A percentile compares a stretch with the other conserved stretches of the same genome.
These are phyloP conservation scores for Ogataea angusta DNA, from an alignment of 805 yeast species.

Conservation along the genomic window DNA sequence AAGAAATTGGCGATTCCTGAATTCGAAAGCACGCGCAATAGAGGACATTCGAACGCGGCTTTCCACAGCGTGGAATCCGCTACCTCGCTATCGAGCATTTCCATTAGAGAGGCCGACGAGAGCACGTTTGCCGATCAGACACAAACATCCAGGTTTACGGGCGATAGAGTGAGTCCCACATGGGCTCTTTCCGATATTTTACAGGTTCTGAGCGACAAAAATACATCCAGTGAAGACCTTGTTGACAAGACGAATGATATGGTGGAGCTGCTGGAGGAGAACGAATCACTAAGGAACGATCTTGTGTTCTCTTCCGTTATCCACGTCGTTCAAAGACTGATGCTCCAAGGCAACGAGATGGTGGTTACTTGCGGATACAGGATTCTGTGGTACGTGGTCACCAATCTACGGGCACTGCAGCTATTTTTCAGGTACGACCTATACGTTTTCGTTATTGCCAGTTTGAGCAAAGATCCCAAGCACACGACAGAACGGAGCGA, in stretches of 20 bases:
- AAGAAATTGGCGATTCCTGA: slow-evolving; percentile 22
- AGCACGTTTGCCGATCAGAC: slow-evolving; percentile 7
- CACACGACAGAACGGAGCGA: slow-evolving; percentile 65
- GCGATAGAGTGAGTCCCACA: slow-evolving; percentile 40
- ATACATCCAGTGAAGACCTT: slow-evolving; percentile 45
- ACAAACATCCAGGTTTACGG: slow-evolving; percentile 3
- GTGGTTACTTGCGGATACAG: slow-evolving; percentile 77
- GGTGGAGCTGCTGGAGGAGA: slow-evolving; percentile 49
- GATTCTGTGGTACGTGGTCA: slow-evolving; percentile 61
- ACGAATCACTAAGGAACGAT: slow-evolving; percentile 63
- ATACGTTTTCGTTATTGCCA: slow-evolving; percentile 59
- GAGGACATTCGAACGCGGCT: slow-evolving; percentile 25
- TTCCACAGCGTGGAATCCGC: slow-evolving; percentile 16
- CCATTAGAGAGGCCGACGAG: slow-evolving; percentile 13
- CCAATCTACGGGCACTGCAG: slow-evolving; percentile 51
- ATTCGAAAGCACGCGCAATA: slow-evolving; percentile 21
- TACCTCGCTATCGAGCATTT: slow-evolving; percentile 15
- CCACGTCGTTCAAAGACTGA: slow-evolving; percentile 51
- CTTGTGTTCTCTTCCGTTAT: slow-evolving; percentile 57
- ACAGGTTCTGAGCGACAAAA: slow-evolving; percentile 51
- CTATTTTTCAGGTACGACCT: slow-evolving; percentile 51
- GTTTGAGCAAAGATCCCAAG: slow-evolving; percentile 53
- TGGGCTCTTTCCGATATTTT: slow-evolving; percentile 64
- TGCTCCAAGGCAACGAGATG: slow-evolving; percentile 47
- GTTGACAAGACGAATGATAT: slow-evolving; percentile 66